Conservation (phyloP, 176 grass and related monocot species). For the Typha latifolia region DNA sequence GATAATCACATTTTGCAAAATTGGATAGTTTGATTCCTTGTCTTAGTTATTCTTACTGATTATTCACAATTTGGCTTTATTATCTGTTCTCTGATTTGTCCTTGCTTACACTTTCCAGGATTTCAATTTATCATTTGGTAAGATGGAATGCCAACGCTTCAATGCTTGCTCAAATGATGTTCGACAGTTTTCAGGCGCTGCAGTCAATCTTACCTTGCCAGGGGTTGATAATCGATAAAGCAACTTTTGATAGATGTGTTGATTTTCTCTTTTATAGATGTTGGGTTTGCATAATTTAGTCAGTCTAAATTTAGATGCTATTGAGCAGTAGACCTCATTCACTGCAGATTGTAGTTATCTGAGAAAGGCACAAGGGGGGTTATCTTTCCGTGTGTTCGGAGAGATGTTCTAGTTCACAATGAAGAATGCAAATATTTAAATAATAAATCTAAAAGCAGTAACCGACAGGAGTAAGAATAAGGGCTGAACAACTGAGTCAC, state of each 20-base stretch:
- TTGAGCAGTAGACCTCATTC: neutral
- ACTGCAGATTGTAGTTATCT: neutral
- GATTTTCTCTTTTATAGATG: neutral
- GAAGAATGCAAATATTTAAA: neutral
- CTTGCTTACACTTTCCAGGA: slow-evolving; percentile 16
- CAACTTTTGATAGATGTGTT: neutral
- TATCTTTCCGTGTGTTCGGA: neutral
- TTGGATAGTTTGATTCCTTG: neutral
- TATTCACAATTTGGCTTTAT: neutral
- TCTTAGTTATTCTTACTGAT: neutral
- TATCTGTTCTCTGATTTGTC: slow-evolving; percentile 4
- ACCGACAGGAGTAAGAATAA: neutral
- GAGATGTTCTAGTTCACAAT: neutral
- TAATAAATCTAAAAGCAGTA: neutral
- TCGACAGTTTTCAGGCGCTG: slow-evolving; percentile 8
- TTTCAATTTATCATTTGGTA: neutral
- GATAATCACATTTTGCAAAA: neutral
- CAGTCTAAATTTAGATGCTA: neutral
- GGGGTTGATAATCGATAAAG: slow-evolving; percentile 9
- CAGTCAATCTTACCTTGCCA: slow-evolving; percentile 14
- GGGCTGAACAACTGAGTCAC: too few species aligned
- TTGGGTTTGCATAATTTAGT: slow-evolving; percentile 3
- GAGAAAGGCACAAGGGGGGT: neutral
- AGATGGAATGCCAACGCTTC: slow-evolving; percentile 3
- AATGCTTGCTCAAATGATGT: slow-evolving; percentile 1